phyloP scores from a whole-genome alignment of 805 yeast species.

The Candida peoriensis region DNA sequence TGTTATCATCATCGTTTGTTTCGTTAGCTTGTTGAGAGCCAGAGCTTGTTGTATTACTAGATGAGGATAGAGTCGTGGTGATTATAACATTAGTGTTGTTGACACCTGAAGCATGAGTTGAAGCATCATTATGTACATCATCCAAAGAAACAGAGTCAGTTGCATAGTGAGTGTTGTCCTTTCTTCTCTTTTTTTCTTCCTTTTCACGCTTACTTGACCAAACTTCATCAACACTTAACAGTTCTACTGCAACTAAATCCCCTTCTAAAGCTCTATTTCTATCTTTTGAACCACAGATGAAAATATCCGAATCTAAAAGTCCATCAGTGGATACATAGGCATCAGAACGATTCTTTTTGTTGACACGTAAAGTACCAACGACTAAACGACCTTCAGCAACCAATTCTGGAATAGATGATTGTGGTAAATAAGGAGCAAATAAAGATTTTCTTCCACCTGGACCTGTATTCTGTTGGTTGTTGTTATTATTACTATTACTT shows the following conservation, averaged over 20 bases:
- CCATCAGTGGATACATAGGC: slow-evolving; percentile 99
- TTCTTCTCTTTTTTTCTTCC: slow-evolving; percentile 93
- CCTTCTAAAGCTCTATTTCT: slow-evolving; percentile 97
- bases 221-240: slow-evolving; percentile 92
- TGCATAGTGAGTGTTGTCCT: slow-evolving; percentile 44
- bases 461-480: slow-evolving; percentile 22
- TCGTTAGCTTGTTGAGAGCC: slow-evolving; percentile 5
- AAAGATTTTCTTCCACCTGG: slow-evolving; percentile 61
- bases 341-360: slow-evolving; percentile 93
- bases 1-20: slow-evolving; percentile 21
- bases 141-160: slow-evolving; percentile 38
- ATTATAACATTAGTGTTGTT: slow-evolving; percentile 4
- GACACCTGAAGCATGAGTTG: slow-evolving; percentile 43
- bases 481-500: slow-evolving; percentile 11
- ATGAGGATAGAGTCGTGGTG: slow-evolving; percentile 10
- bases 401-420: slow-evolving; percentile 83
- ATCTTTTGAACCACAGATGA: slow-evolving; percentile 97
- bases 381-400: slow-evolving; percentile 88
- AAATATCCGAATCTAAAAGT: slow-evolving; percentile 90
- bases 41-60: slow-evolving; percentile 7
- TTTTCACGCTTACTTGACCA: slow-evolving; percentile 96
- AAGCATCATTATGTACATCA: slow-evolving; percentile 78
- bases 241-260: slow-evolving; percentile 92
- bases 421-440: slow-evolving; percentile 95
- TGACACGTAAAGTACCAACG: slow-evolving; percentile 88